Conservation (phyloP, 805 yeast genomes). For the Wickerhamiella dianesei region DNA sequence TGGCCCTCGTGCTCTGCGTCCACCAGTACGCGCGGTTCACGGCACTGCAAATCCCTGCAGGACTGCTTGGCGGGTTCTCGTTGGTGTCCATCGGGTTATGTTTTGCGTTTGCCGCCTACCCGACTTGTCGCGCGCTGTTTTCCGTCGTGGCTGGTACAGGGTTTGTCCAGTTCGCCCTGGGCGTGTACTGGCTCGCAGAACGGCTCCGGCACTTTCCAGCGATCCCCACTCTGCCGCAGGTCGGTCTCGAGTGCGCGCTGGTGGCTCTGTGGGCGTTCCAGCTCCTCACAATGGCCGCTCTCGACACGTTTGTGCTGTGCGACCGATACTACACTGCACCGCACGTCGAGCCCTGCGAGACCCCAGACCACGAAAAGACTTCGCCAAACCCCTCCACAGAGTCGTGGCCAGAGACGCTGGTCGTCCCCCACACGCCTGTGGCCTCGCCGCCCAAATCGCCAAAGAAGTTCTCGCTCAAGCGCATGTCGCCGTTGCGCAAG, state of each 20-base stretch:
- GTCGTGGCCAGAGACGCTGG: not conserved
- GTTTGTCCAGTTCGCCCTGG: constrained; percentile 6
- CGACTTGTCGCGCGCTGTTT: constrained; percentile 7
- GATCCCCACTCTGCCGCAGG: not conserved
- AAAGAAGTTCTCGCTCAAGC: not conserved
- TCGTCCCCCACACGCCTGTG: constrained; percentile 1
- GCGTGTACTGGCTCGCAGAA: constrained; percentile 13
- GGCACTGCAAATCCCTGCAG: constrained; percentile 10
- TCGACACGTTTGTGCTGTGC: not conserved
- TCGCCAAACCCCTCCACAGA: constrained; percentile 1
- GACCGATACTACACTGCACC: not conserved
- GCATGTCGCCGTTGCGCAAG: not conserved
- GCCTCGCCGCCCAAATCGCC: not conserved
- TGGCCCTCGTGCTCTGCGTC: constrained; percentile 12
- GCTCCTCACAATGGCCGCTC: constrained; percentile 1
- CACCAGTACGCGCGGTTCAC: constrained; percentile 1
- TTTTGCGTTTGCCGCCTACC: constrained; percentile 5
- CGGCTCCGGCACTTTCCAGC: not conserved
- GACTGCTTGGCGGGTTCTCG: constrained; percentile 7
- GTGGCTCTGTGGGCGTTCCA: constrained; percentile 10
- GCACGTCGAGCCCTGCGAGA: not conserved
- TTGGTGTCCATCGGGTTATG: constrained; percentile 2
- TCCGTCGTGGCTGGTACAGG: not conserved
- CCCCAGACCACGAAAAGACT: not conserved
- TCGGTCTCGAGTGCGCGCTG: not conserved